A percentile compares a stretch with the other conserved stretches of the same genome.
Evolutionary conservation across 2,329 filamentous ascomycete genomes (phyloP).

Genomic region (Aspergillus hortae): DNA sequence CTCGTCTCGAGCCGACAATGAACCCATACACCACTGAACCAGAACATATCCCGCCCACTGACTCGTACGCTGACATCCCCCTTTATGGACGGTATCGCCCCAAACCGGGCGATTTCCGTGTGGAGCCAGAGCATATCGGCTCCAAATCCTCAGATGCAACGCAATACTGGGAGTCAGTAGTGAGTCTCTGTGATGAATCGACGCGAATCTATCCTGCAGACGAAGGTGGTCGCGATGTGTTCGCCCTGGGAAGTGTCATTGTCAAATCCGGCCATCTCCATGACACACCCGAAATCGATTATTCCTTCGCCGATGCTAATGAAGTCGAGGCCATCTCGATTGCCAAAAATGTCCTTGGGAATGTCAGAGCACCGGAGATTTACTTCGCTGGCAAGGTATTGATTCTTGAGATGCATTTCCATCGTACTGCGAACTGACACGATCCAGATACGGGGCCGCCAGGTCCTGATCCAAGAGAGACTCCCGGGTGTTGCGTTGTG

Average conservation of each 20-base stretch:
- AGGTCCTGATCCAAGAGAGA: constrained; percentile 39
- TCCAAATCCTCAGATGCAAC: constrained; percentile 53
- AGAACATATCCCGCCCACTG: constrained; percentile 27
- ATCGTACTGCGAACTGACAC: constrained; percentile 4
- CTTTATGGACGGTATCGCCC: constrained; percentile 31
- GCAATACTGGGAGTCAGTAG: constrained; percentile 55
- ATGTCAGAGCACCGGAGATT: constrained; percentile 34
- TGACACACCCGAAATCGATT: constrained; percentile 25
- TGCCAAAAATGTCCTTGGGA: constrained; percentile 25
- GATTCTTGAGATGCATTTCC: background rate
- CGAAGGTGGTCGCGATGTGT: constrained; percentile 40
- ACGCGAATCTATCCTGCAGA: constrained; percentile 31
- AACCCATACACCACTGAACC: constrained; percentile 21
- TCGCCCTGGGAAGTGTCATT: constrained; percentile 41
- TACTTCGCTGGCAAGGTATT: constrained; percentile 40
- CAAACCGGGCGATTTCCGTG: constrained; percentile 24
- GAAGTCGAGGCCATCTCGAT: constrained; percentile 34
- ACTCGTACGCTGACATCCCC: constrained; percentile 28
- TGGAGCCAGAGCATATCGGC: constrained; percentile 49
- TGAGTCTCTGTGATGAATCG: constrained; percentile 28
- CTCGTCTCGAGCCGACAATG: background rate
- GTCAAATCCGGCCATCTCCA: constrained; percentile 39
- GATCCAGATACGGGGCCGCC: constrained; percentile 33
- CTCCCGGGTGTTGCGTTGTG: constrained; percentile 35
- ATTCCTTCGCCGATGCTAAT: constrained; percentile 42